A percentile compares a stretch with the other conserved stretches of the same genome.
These are phyloP conservation scores for Lentinus brumalis DNA, from an alignment of 768 basidiomycete species.

Conservation along the genomic window DNA sequence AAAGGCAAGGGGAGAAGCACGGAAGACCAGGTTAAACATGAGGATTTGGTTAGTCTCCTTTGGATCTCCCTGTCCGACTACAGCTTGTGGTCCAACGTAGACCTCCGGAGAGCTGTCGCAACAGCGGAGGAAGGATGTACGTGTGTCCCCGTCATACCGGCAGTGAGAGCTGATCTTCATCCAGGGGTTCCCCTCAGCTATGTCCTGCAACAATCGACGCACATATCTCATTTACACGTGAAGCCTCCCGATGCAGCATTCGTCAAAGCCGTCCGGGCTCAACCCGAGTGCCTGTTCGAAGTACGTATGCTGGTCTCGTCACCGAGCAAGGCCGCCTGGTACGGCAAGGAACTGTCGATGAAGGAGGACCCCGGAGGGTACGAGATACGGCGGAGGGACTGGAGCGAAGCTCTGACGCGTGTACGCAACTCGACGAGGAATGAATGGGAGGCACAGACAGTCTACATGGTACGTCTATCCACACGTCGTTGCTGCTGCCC, in stretches of 20 bases:
- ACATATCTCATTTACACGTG: conserved; percentile 23
- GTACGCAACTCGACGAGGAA: conserved; percentile 35
- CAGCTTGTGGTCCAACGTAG: conserved; percentile 63
- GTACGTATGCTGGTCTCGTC: conserved; percentile 59
- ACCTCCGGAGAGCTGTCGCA: conserved; percentile 48
- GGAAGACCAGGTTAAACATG: conserved; percentile 28
- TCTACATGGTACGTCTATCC: conserved; percentile 76
- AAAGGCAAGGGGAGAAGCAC: conserved; percentile 30
- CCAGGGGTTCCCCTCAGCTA: conserved; percentile 63
- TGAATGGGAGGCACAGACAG: conserved; percentile 64
- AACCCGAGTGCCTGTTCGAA: conserved; percentile 51
- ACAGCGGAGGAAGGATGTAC: conserved; percentile 51
- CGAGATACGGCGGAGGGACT: conserved; percentile 61
- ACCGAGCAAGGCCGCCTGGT: conserved; percentile 43
- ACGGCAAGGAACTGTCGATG: conserved; percentile 23
- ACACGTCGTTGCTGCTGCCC: too few species aligned
- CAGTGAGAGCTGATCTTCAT: conserved; percentile 17
- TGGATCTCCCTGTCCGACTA: conserved; percentile 71
- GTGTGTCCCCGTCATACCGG: conserved; percentile 28
- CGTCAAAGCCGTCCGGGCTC: conserved; percentile 60
- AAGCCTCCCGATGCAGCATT: conserved; percentile 47
- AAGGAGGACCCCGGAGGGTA: conserved; percentile 53
- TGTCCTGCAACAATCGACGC: conserved; percentile 46
- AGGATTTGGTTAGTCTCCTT: conserved; percentile 53
- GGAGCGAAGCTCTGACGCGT: conserved; percentile 31